Conservation (phyloP, 2,329 filamentous ascomycete species). For the Botrytis aclada region DNA sequence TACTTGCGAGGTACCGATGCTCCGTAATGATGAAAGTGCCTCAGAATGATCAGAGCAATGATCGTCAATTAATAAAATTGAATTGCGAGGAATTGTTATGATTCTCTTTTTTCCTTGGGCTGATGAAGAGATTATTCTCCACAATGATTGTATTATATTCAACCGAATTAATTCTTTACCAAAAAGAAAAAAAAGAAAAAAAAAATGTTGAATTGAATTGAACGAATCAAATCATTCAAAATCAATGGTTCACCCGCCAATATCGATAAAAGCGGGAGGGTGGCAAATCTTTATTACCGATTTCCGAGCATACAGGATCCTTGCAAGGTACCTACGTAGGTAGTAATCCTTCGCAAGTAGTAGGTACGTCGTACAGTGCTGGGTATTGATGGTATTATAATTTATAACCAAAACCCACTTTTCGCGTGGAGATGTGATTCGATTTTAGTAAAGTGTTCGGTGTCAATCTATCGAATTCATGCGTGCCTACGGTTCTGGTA, state of each 20-base stretch:
- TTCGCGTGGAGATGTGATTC: not conserved
- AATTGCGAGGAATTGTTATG: not conserved
- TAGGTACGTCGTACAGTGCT: too few relatives aligned
- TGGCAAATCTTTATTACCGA: conserved; percentile 13
- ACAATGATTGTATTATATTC: not conserved
- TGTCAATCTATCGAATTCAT: not conserved
- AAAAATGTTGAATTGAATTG: not conserved
- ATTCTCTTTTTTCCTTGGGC: not conserved
- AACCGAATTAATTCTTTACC: too few relatives aligned
- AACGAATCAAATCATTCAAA: not conserved
- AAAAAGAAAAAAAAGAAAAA: too few relatives aligned
- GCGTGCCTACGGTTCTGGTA: not conserved
- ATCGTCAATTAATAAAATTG: not conserved
- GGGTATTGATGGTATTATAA: not conserved
- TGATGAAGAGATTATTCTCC: conserved; percentile 5
- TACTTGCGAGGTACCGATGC: not conserved
- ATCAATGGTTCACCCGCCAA: not conserved
- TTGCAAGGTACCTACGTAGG: too few relatives aligned
- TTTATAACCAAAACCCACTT: too few relatives aligned
- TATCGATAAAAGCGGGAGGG: conserved; percentile 8
- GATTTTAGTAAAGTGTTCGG: not conserved
- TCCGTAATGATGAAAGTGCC: not conserved
- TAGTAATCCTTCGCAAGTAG: too few relatives aligned
- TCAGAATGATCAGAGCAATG: not conserved
- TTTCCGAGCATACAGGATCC: not conserved